Evolutionary conservation across 495 filamentous ascomycete species (phyloP).

Genomic region (Penicillium flavigenum): DNA sequence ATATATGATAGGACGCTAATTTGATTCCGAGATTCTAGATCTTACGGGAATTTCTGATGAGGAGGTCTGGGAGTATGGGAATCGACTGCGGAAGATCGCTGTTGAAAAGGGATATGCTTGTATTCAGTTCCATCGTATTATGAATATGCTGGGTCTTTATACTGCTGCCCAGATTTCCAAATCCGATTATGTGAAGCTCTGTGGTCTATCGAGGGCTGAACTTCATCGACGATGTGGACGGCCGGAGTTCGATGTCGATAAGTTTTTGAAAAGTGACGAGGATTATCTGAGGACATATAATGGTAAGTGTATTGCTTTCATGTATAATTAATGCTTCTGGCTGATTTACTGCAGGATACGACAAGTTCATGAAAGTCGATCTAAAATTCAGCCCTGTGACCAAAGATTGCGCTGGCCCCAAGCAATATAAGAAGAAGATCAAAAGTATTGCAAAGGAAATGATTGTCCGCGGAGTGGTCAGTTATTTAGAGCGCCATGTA

Average conservation of each 20-base stretch:
- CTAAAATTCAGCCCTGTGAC: conserved; percentile 13
- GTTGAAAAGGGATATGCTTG: conserved; percentile 32
- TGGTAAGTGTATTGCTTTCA: not conserved
- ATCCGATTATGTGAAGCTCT: conserved; percentile 7
- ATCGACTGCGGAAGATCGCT: conserved; percentile 44
- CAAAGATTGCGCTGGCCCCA: conserved; percentile 3
- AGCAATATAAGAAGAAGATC: conserved; percentile 14
- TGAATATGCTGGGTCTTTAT: conserved; percentile 10
- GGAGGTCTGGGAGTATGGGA: conserved; percentile 52
- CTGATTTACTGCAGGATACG: conserved; percentile 7
- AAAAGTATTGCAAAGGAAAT: conserved; percentile 9
- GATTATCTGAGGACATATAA: conserved; percentile 13
- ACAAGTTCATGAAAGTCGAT: conserved; percentile 13
- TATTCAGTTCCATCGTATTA: conserved; percentile 12
- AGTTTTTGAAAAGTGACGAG: conserved; percentile 7
- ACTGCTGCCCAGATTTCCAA: not conserved
- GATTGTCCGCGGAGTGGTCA: conserved; percentile 11
- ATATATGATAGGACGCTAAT: not conserved
- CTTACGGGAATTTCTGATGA: conserved; percentile 50
- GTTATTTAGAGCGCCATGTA: not conserved
- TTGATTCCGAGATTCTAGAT: conserved; percentile 30
- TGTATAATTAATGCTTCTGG: not conserved
- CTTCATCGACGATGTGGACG: conserved; percentile 7
- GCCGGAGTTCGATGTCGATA: conserved; percentile 9
- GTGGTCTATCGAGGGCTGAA: conserved; percentile 2